A percentile compares a stretch with the other conserved stretches of the same genome.
Evolutionary conservation across 2,329 filamentous ascomycete genomes (phyloP).

Genomic region (Ophioceras dolichostomum): DNA sequence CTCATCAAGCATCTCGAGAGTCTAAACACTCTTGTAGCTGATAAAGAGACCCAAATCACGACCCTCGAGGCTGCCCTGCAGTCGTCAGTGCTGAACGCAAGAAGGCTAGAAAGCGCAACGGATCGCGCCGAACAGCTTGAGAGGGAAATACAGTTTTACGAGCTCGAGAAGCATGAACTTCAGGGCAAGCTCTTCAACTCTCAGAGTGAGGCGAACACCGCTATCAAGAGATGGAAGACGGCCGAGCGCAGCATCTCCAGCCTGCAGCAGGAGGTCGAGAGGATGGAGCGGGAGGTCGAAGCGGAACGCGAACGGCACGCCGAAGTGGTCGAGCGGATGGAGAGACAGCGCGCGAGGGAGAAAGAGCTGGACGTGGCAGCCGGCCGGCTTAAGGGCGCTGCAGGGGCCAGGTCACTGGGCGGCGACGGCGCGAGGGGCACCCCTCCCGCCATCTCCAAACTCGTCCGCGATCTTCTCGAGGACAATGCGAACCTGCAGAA

Average conservation of each 20-base stretch:
- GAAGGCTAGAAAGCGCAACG: slow-evolving; percentile 61
- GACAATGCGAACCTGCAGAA: slow-evolving; percentile 92
- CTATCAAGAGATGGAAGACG: slow-evolving; percentile 71
- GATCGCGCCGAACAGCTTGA: slow-evolving; percentile 69
- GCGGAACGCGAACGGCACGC: slow-evolving; percentile 72
- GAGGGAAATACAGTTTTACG: slow-evolving; percentile 63
- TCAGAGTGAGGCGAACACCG: slow-evolving; percentile 64
- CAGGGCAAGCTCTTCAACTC: slow-evolving; percentile 55
- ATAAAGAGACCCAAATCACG: slow-evolving; percentile 71
- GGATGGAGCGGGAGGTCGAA: slow-evolving; percentile 71
- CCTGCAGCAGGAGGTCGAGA: slow-evolving; percentile 78
- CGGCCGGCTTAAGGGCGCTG: slow-evolving; percentile 68
- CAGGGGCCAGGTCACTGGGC: slow-evolving; percentile 54
- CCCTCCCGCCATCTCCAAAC: slow-evolving; percentile 76
- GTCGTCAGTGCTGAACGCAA: slow-evolving; percentile 65
- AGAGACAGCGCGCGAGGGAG: slow-evolving; percentile 71
- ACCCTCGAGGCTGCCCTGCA: slow-evolving; percentile 65
- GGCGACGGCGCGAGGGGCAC: slow-evolving; percentile 45
- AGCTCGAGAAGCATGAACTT: slow-evolving; percentile 66
- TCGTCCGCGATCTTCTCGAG: slow-evolving; percentile 88
- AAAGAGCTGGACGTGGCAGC: slow-evolving; percentile 70
- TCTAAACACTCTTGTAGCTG: slow-evolving; percentile 65
- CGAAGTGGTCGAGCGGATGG: slow-evolving; percentile 72
- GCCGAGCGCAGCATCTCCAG: slow-evolving; percentile 69
- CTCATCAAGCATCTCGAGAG: slow-evolving; percentile 76